Percentiles rank a stretch among this genome's conserved stretches.
Conservation (phyloP, 2,329 filamentous ascomycete species). For the Scleromitrula shiraiana region DNA sequence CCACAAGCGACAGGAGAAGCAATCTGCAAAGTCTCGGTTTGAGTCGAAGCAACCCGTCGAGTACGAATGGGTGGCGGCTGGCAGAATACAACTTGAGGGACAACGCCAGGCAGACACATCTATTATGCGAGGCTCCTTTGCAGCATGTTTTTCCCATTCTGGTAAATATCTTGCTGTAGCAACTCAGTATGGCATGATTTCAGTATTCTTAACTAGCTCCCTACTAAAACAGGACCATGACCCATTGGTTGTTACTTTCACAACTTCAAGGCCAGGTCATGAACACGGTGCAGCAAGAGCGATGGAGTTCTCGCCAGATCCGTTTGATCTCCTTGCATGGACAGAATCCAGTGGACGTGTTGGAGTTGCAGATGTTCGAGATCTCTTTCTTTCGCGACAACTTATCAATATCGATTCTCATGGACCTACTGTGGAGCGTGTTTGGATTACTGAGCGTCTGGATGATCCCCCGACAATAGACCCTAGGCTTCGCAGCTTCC, state of each 20-base stretch:
- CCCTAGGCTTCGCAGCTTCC: constrained; percentile 22
- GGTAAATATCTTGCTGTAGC: constrained; percentile 67
- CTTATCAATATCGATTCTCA: constrained; percentile 56
- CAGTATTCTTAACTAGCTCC: constrained; percentile 56
- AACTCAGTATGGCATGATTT: constrained; percentile 74
- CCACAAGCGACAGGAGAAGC: constrained; percentile 46
- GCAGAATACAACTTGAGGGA: constrained; percentile 48
- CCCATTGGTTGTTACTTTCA: constrained; percentile 66
- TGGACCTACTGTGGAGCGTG: constrained; percentile 39
- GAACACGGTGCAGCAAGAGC: constrained; percentile 67
- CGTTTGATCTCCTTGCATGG: constrained; percentile 88
- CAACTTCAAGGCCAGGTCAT: constrained; percentile 58
- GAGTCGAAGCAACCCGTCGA: constrained; percentile 20
- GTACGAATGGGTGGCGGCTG: constrained; percentile 45
- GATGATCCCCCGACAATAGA: constrained; percentile 19
- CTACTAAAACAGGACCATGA: constrained; percentile 40
- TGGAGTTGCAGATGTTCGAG: constrained; percentile 65
- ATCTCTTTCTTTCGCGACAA: constrained; percentile 59
- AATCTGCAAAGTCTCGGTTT: constrained; percentile 16
- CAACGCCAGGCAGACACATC: constrained; percentile 47
- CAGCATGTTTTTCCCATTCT: constrained; percentile 66
- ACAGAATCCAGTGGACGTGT: constrained; percentile 77
- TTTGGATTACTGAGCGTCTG: constrained; percentile 20
- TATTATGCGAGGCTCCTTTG: constrained; percentile 62
- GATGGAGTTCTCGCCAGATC: constrained; percentile 85